Conservation (phyloP, 1,284 basidiomycete genomes). For the Grifola frondosa region DNA sequence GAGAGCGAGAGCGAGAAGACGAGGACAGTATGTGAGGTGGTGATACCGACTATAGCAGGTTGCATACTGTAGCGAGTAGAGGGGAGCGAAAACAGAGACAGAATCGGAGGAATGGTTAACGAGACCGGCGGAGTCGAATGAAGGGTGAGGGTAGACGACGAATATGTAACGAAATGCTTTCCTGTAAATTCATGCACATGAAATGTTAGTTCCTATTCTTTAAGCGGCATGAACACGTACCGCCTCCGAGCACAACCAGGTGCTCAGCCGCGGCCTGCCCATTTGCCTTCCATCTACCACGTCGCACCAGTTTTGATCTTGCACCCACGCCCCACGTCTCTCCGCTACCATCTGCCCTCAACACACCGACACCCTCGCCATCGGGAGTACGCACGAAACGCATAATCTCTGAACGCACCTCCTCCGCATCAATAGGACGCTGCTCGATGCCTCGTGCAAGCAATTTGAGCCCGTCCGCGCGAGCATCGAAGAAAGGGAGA, state of each 20-base stretch:
- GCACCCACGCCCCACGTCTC: conserved; percentile 60
- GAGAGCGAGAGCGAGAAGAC: conserved; percentile 18
- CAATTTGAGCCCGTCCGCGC: conserved; percentile 47
- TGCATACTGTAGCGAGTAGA: no score
- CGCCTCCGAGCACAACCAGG: conserved; percentile 65
- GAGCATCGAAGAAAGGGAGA: conserved; percentile 59
- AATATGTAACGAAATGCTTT: conserved; percentile 48
- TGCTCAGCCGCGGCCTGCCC: conserved; percentile 44
- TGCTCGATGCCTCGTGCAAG: conserved; percentile 32
- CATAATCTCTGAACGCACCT: conserved; percentile 45
- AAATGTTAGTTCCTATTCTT: no score
- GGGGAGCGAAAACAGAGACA: conserved; percentile 57
- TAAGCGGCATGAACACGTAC: conserved; percentile 42
- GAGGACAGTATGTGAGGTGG: conserved; percentile 19
- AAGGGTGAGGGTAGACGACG: conserved; percentile 45
- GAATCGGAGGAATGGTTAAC: conserved; percentile 50
- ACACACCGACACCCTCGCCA: conserved; percentile 66
- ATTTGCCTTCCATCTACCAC: conserved; percentile 42
- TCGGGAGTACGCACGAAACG: conserved; percentile 74
- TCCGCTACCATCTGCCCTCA: conserved; percentile 52
- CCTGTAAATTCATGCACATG: conserved; percentile 18
- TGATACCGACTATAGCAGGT: conserved; percentile 29
- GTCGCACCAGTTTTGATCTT: conserved; percentile 39
- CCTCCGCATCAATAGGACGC: conserved; percentile 39
- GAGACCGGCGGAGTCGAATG: conserved; percentile 46